Conservation (phyloP, 2,329 filamentous ascomycete species). For the Microcyclospora pomicola region DNA sequence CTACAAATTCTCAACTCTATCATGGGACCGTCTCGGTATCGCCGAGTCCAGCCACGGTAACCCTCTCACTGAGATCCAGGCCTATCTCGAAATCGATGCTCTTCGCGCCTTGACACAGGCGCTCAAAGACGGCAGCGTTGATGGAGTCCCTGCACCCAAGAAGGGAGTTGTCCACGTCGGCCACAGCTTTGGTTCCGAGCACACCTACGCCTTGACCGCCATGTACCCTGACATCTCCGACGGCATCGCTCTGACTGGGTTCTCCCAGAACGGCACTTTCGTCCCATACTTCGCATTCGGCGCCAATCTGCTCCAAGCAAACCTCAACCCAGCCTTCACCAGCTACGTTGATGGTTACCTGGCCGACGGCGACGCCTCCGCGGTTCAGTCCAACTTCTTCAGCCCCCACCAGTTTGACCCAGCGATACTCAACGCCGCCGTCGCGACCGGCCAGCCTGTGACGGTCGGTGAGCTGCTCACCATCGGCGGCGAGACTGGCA, state of each 20-base stretch:
- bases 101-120: slow-evolving; percentile 39
- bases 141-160: slow-evolving; percentile 26
- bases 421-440: slow-evolving; percentile 34
- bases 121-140: slow-evolving; percentile 34
- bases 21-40: slow-evolving; percentile 49
- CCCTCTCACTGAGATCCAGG: slow-evolving; percentile 46
- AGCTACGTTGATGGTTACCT: slow-evolving; percentile 39
- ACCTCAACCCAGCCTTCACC: slow-evolving; percentile 16
- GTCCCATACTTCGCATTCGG: slow-evolving; percentile 21
- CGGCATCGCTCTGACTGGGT: slow-evolving; percentile 48
- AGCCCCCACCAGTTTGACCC: slow-evolving; percentile 42
- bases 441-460: slow-evolving; percentile 40
- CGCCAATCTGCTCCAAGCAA: slow-evolving; percentile 20
- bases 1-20: slow-evolving; percentile 45
- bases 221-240: slow-evolving; percentile 41
- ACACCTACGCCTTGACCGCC: slow-evolving; percentile 42
- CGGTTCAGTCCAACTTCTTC: slow-evolving; percentile 38
- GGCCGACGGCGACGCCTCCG: slow-evolving; percentile 31
- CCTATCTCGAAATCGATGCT: slow-evolving; percentile 43
- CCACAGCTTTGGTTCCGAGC: slow-evolving; percentile 49
- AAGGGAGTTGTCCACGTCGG: slow-evolving; percentile 44
- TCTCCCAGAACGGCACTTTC: slow-evolving; percentile 37
- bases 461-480: slow-evolving; percentile 47
- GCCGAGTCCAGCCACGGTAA: slow-evolving; percentile 45
- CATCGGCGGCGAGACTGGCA: slow-evolving; percentile 27